phyloP scores from a whole-genome alignment of 345 rosid genomes.

The Lenwebbia sp. region DNA sequence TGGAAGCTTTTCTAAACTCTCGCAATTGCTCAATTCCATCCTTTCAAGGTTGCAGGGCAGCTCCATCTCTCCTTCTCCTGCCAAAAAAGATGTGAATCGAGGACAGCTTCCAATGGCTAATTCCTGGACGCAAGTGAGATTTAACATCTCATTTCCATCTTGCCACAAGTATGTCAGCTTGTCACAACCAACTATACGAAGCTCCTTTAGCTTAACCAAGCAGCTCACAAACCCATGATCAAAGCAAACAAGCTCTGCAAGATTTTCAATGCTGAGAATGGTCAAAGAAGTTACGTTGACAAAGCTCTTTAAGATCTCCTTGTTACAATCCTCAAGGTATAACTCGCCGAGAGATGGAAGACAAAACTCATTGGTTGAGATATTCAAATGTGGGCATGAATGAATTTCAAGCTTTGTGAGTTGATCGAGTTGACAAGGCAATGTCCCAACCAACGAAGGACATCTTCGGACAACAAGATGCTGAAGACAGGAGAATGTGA shows the following conservation, averaged over 20 bases:
- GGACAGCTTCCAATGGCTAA: rapidly evolving
- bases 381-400: neutral
- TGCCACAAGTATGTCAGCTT: neutral
- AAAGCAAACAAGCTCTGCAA: neutral
- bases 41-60: neutral
- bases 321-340: neutral
- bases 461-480: rapidly evolving
- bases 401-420: neutral
- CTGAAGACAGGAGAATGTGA: rapidly evolving
- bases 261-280: rapidly evolving
- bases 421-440: neutral
- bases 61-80: rapidly evolving
- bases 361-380: rapidly evolving
- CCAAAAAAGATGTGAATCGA: neutral
- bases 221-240: neutral
- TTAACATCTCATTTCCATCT: neutral
- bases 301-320: neutral
- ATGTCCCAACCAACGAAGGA: neutral
- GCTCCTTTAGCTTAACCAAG: neutral
- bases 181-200: rapidly evolving
- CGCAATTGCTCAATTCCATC: rapidly evolving
- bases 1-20: neutral
- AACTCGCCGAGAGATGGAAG: neutral
- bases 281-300: neutral
- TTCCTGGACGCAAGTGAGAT: neutral